Percentiles rank a stretch among this genome's conserved stretches.
These are phyloP conservation scores for Suillus weaverae DNA, from an alignment of 768 basidiomycete genomes.

Conservation along the genomic window DNA sequence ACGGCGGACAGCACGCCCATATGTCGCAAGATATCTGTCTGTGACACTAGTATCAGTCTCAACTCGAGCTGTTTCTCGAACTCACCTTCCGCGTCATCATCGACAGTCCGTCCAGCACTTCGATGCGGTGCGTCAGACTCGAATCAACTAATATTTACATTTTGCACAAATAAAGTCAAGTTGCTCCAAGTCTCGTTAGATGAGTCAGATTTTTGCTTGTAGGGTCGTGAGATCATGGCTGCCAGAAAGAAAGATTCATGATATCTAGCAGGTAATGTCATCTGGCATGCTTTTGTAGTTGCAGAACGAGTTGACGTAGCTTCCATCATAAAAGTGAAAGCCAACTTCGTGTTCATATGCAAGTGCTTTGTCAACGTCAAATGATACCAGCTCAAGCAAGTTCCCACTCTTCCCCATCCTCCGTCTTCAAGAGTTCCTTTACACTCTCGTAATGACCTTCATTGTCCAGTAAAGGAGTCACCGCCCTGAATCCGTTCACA, in stretches of 20 bases:
- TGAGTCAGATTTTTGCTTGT: conserved; percentile 94
- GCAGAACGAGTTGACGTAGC: conserved; percentile 71
- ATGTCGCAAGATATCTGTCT: neutral
- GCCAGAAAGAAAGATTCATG: conserved; percentile 95
- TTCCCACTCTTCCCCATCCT: neutral
- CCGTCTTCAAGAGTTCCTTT: neutral
- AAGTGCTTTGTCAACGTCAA: neutral
- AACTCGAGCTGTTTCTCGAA: too few species aligned
- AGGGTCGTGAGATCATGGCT: conserved; percentile 89
- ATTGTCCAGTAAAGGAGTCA: neutral
- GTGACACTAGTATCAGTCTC: neutral
- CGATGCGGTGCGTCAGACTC: neutral
- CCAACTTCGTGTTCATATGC: neutral
- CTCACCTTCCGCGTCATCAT: neutral
- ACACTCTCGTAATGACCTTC: neutral
- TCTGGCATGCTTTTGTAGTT: conserved; percentile 72
- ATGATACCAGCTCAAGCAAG: neutral
- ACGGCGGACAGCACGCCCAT: neutral
- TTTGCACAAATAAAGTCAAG: conserved; percentile 6
- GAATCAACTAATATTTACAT: neutral
- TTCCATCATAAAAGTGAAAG: conserved; percentile 35
- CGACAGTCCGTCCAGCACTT: neutral
- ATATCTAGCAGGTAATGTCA: conserved; percentile 76
- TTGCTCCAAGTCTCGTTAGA: conserved; percentile 54
- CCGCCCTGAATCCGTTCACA: neutral